Conservation (phyloP, 805 yeast genomes). For the Starmerella apicola region DNA sequence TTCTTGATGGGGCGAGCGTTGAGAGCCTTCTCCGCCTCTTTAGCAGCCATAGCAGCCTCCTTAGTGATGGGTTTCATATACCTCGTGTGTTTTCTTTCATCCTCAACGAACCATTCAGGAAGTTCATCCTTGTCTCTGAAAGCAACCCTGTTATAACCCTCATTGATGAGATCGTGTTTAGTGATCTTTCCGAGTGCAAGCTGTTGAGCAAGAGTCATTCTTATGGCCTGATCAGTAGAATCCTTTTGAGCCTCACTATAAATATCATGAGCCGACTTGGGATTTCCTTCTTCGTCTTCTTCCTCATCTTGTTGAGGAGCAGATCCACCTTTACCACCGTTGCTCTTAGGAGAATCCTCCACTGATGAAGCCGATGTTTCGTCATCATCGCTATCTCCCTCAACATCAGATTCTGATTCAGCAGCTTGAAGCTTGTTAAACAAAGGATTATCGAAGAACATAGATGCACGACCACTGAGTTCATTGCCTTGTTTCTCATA, state of each 20-base stretch:
- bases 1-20: constrained; percentile 98
- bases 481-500: constrained; percentile 19
- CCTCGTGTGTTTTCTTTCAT: constrained; percentile 77
- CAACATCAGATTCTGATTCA: constrained; percentile 20
- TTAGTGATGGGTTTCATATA: constrained; percentile 83
- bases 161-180: constrained; percentile 77
- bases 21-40: constrained; percentile 62
- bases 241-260: constrained; percentile 23
- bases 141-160: constrained; percentile 82
- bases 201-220: constrained; percentile 93
- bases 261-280: constrained; percentile 9
- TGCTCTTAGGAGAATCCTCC: constrained; percentile 7
- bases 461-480: constrained; percentile 28
- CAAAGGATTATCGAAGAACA: constrained; percentile 30
- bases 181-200: constrained; percentile 79
- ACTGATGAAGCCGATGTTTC: not conserved
- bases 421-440: constrained; percentile 24
- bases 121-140: constrained; percentile 83
- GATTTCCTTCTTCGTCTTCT: constrained; percentile 14
- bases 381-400: constrained; percentile 12
- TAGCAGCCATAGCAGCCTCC: constrained; percentile 72
- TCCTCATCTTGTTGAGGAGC: no score
- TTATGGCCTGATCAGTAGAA: constrained; percentile 27
- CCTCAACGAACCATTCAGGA: constrained; percentile 96
- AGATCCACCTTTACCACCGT: no score